Evolutionary conservation across 1,284 basidiomycete genomes (phyloP).

Genomic region (Sporisorium sorghi): DNA sequence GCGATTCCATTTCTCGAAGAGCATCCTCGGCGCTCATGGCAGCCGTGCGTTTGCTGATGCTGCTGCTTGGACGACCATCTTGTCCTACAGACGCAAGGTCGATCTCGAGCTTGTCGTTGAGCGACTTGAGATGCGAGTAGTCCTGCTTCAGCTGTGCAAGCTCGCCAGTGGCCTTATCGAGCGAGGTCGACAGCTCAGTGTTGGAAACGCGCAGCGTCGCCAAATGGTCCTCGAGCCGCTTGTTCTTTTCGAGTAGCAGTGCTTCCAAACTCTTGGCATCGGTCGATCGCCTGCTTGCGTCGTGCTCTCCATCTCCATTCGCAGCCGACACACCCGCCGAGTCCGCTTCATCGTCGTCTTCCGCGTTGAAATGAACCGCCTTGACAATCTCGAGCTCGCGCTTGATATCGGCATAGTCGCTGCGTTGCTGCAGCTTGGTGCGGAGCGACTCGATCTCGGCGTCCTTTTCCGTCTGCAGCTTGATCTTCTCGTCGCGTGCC

Average conservation of each 20-base stretch:
- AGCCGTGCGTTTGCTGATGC: constrained; percentile 9
- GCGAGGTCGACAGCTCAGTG: constrained; percentile 29
- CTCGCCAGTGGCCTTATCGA: constrained; percentile 72
- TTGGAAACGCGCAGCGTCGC: constrained; percentile 86
- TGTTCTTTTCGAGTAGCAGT: constrained; percentile 91
- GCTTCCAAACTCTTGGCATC: constrained; percentile 84
- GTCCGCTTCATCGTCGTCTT: constrained; percentile 74
- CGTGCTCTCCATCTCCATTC: constrained; percentile 8
- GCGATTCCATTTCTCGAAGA: constrained; percentile 41
- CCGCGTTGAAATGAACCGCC: constrained; percentile 59
- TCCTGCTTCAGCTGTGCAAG: constrained; percentile 76
- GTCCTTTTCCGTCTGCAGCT: constrained; percentile 77
- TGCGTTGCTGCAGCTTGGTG: constrained; percentile 36
- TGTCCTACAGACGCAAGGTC: constrained; percentile 75
- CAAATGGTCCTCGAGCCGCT: constrained; percentile 90
- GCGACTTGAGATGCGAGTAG: constrained; percentile 78
- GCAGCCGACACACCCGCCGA: background rate
- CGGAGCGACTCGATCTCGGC: constrained; percentile 81
- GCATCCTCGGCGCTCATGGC: constrained; percentile 39
- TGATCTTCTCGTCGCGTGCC: constrained; percentile 79
- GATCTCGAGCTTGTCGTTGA: constrained; percentile 90
- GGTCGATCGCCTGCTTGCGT: background rate
- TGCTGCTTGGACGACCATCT: constrained; percentile 5
- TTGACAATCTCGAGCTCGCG: constrained; percentile 61
- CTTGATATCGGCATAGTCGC: constrained; percentile 84